These are phyloP conservation scores for Harringtonia aguacate DNA, from an alignment of 2,329 filamentous ascomycete species.

Conservation along the genomic window DNA sequence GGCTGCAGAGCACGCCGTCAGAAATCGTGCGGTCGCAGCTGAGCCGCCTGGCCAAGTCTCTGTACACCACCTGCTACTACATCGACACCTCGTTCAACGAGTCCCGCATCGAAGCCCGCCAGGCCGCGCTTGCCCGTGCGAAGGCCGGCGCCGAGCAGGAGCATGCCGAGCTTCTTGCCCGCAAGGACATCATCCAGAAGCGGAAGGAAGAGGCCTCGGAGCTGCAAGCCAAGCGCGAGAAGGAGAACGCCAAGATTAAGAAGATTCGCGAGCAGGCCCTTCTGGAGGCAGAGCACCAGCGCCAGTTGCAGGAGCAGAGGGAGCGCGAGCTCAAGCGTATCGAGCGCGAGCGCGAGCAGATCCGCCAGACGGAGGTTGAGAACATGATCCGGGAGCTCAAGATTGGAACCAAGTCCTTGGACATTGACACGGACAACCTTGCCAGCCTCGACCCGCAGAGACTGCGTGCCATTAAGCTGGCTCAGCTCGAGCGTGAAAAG, in stretches of 20 bases:
- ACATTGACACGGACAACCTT: constrained; percentile 71
- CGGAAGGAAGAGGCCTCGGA: constrained; percentile 94
- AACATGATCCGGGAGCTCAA: constrained; percentile 88
- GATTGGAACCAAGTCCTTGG: constrained; percentile 64
- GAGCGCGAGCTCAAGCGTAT: constrained; percentile 81
- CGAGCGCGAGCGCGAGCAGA: constrained; percentile 78
- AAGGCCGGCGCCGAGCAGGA: constrained; percentile 86
- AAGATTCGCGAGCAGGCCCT: constrained; percentile 77
- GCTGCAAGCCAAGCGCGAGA: constrained; percentile 76
- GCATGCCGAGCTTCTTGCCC: constrained; percentile 71
- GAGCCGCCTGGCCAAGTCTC: constrained; percentile 77
- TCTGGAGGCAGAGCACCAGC: constrained; percentile 79
- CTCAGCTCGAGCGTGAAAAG: constrained; percentile 96
- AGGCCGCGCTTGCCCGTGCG: constrained; percentile 70
- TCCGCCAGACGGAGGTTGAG: constrained; percentile 88
- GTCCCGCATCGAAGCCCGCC: constrained; percentile 65
- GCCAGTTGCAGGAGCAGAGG: constrained; percentile 83
- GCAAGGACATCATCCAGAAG: constrained; percentile 88
- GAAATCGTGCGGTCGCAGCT: constrained; percentile 96
- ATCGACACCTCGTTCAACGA: constrained; percentile 86
- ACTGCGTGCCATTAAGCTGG: constrained; percentile 88
- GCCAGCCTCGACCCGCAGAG: constrained; percentile 81
- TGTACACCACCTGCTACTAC: constrained; percentile 92
- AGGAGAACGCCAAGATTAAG: constrained; percentile 85
- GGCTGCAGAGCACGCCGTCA: constrained; percentile 92